phyloP scores from a whole-genome alignment of 352 stramenopile genomes.

The Bremia lactucae region DNA sequence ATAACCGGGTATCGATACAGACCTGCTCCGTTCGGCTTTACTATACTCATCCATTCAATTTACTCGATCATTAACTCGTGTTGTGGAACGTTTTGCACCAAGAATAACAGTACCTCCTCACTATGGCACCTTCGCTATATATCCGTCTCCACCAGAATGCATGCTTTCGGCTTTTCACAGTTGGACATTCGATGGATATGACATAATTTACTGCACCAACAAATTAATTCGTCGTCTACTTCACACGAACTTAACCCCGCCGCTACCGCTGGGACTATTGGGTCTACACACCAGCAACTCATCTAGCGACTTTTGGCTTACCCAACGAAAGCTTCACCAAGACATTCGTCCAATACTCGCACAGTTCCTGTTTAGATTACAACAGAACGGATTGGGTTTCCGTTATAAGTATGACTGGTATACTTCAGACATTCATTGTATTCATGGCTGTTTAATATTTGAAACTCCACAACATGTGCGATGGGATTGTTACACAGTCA shows the following conservation, averaged over 20 bases:
- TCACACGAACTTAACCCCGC: not conserved
- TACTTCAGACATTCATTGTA: not conserved
- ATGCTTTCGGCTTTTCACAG: not conserved
- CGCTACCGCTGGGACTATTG: not conserved
- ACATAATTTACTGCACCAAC: not conserved
- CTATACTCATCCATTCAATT: not conserved
- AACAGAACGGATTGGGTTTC: not conserved
- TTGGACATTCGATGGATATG: not conserved
- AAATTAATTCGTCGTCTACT: not conserved
- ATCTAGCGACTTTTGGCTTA: not conserved
- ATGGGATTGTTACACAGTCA: not conserved
- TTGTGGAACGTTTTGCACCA: not conserved
- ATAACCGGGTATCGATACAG: not conserved
- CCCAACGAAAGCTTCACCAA: not conserved
- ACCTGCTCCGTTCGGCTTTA: not conserved
- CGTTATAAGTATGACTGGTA: not conserved
- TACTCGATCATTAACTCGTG: not conserved
- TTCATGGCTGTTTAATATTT: not conserved
- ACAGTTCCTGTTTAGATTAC: not conserved
- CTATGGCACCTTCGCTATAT: not conserved
- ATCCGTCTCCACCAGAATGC: not conserved
- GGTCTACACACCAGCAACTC: not conserved
- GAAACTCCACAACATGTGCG: not conserved
- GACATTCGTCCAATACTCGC: not conserved
- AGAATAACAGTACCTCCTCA: not conserved